Evolutionary conservation across 2,329 filamentous ascomycete species (phyloP).

Genomic region (Fusarium nisikadoi): DNA sequence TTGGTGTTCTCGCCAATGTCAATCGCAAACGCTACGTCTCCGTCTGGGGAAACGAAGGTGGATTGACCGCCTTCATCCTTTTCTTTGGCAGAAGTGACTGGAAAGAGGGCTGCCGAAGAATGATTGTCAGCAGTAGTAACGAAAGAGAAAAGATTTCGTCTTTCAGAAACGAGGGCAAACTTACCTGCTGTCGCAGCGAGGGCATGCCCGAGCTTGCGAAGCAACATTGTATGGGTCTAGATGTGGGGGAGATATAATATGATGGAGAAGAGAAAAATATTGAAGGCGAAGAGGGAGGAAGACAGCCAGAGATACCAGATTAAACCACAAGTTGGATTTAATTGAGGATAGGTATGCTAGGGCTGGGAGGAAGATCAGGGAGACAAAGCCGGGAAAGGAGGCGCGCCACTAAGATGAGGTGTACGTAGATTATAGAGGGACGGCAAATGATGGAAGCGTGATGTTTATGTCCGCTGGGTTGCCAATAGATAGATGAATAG

Average conservation of each 20-base stretch:
- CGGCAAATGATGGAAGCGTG: constrained; percentile 24
- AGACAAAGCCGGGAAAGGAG: constrained; percentile 39
- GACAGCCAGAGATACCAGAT: background rate
- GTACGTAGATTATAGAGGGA: background rate
- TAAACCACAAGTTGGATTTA: constrained; percentile 5
- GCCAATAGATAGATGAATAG: constrained; percentile 1
- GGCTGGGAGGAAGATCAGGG: constrained; percentile 30
- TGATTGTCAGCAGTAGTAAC: background rate
- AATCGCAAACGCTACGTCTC: constrained; percentile 60
- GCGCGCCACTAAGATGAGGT: constrained; percentile 33
- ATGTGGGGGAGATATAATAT: constrained; percentile 12
- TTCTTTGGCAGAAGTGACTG: constrained; percentile 40
- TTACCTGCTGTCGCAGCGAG: constrained; percentile 45
- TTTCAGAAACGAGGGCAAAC: background rate
- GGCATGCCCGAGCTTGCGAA: constrained; percentile 45
- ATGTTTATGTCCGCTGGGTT: constrained; percentile 3
- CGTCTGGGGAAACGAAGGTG: constrained; percentile 57
- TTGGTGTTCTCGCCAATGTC: constrained; percentile 59
- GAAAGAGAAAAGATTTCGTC: background rate
- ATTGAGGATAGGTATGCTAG: constrained; percentile 12
- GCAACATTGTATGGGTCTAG: constrained; percentile 44
- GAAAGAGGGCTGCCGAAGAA: constrained; percentile 39
- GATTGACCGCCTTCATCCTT: constrained; percentile 51
- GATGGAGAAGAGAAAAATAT: background rate
- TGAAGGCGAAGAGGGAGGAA: background rate